These are phyloP conservation scores for Aspergillus floridensis DNA, from an alignment of 2,329 filamentous ascomycete genomes.

Conservation along the genomic window DNA sequence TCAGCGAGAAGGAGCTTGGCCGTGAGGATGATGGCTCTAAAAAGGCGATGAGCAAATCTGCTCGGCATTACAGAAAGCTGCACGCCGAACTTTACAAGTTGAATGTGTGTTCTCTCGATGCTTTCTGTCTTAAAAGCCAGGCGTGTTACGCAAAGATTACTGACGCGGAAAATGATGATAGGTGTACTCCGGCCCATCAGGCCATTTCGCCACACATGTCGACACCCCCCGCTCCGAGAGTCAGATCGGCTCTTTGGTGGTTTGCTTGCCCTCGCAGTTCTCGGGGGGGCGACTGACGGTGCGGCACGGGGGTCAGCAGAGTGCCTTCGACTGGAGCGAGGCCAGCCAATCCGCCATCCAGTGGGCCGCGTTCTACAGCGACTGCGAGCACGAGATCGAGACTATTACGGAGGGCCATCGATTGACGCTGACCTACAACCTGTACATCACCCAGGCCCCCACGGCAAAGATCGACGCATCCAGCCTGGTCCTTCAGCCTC, in stretches of 20 bases:
- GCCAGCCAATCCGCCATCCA: conserved; percentile 25
- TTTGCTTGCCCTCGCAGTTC: conserved; percentile 47
- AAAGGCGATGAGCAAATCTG: too few relatives aligned
- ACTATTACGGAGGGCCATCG: conserved; percentile 53
- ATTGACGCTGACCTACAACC: conserved; percentile 60
- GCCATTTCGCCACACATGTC: conserved; percentile 52
- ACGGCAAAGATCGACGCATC: conserved; percentile 19
- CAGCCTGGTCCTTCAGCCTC: conserved; percentile 29
- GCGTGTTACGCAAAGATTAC: neutral
- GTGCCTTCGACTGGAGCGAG: conserved; percentile 28
- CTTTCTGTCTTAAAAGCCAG: neutral
- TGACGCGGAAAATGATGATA: conserved; percentile 19
- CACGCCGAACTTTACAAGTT: conserved; percentile 58
- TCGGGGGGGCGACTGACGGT: conserved; percentile 36
- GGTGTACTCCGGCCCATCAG: conserved; percentile 53
- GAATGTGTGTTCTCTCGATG: conserved; percentile 41
- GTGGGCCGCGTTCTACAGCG: conserved; percentile 40
- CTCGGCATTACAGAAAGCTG: conserved; percentile 33
- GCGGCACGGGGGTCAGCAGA: conserved; percentile 28
- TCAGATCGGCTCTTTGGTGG: conserved; percentile 56
- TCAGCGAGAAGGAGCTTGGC: conserved; percentile 5
- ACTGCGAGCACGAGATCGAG: conserved; percentile 39
- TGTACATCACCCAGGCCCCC: conserved; percentile 46
- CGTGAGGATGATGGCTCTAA: too few relatives aligned
- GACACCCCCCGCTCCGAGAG: conserved; percentile 51